Evolutionary conservation across 176 grass and related monocot genomes (phyloP).

Genomic region (Cenchrus fungigraminus): DNA sequence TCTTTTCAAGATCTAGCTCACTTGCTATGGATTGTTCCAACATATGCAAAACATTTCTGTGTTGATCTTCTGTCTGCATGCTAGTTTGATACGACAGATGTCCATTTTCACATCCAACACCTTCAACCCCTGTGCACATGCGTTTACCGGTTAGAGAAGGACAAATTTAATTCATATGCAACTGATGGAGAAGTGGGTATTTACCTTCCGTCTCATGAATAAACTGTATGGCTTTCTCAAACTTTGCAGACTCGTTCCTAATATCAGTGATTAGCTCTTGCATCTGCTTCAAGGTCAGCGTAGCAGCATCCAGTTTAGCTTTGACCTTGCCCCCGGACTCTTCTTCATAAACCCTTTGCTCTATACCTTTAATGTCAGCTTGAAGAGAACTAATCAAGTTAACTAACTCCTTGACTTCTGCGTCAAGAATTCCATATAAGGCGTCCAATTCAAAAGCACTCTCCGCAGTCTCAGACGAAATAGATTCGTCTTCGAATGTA

Average conservation of each 20-base stretch:
- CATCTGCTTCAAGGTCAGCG: constrained; percentile 63
- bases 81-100: constrained; percentile 46
- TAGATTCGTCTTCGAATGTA: constrained; percentile 48
- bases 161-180: constrained; percentile 7
- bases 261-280: constrained; percentile 79
- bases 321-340: constrained; percentile 52
- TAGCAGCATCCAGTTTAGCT: constrained; percentile 61
- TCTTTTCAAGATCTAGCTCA: constrained; percentile 89
- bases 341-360: constrained; percentile 46
- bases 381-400: constrained; percentile 66
- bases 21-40: constrained; percentile 85
- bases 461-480: constrained; percentile 53
- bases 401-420: constrained; percentile 83
- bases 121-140: constrained; percentile 54
- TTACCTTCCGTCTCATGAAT: constrained; percentile 58
- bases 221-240: constrained; percentile 62
- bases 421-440: constrained; percentile 62
- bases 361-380: constrained; percentile 63
- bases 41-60: constrained; percentile 80
- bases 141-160: constrained; percentile 54
- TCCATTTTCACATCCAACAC: constrained; percentile 51
- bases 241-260: constrained; percentile 64
- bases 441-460: constrained; percentile 73
- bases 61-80: constrained; percentile 58
- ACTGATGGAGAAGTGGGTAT: constrained; percentile 24